Base-by-base conservation (phyloP, 139 green algal genomes). In the Picochlorum sp. region DNA sequence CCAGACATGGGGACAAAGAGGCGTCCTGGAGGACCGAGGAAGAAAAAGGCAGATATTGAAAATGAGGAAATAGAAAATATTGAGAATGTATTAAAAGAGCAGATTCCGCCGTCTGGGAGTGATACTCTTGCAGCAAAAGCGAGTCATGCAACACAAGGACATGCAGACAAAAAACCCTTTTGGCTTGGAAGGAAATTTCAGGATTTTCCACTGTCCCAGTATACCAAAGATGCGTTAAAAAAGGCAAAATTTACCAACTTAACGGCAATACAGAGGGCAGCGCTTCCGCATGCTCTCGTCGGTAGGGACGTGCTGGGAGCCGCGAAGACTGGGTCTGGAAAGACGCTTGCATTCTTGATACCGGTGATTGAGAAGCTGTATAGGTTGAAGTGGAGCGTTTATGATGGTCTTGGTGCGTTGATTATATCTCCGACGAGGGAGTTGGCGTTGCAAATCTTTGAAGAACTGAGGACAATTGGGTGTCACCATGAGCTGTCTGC, bases 301-400 rank as follows among this genome's bases (percentile, higher is more conserved):
- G 93, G 91, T 1, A 67, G 94, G 1, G 93, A 99, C 59, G 75
- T 98, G 6, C 76, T 99, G 41, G 93, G 94, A 16, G 94, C 94
- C 2, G 94, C 94, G 8, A 99, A 98, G 68, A 99, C 93, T 3
- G 94, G 94, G n/a, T 93, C 71, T 23, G 76, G 14, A 41, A 99
- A 99, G 76, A 98, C 94, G 2, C 75, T 99, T 15, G 76, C 89
- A 6, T 99, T 98, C 74, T 63, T 97, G 9, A 79, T 99, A 6
- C 91, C 94, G 30, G 79, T 95, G 60, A 74, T 98, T 20, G 93
- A 98, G 78, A 67, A 66, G 66, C 83, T 98, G 67, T 96, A 88
- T 65, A 72, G 90, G 4, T 20, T 57, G n/a, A 76, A 79, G 18
- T 99, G 94, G 94, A 75, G 70, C 9, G 31, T 54, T 2, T 63